These are phyloP conservation scores for Trichocomaceae sp. DNA, from an alignment of 2,329 filamentous ascomycete genomes.

Conservation along the genomic window DNA sequence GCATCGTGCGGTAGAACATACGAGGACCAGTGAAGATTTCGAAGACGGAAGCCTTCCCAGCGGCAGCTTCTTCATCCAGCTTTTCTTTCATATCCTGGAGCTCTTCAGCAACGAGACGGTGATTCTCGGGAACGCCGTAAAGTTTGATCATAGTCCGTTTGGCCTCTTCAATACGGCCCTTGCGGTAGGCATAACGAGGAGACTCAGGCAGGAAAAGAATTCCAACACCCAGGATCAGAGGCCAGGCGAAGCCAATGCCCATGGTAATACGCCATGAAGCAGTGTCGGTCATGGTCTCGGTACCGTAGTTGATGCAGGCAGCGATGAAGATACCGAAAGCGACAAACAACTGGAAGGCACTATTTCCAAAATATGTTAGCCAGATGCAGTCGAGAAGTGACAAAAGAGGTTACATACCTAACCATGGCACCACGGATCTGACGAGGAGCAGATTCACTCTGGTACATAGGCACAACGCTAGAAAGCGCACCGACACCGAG, in stretches of 20 bases:
- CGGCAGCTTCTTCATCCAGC: constrained; percentile 49
- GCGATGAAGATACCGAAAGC: constrained; percentile 46
- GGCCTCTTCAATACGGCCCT: constrained; percentile 47
- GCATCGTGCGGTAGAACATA: constrained; percentile 42
- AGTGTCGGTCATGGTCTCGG: constrained; percentile 37
- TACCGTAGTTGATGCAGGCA: constrained; percentile 45
- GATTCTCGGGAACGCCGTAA: constrained; percentile 51
- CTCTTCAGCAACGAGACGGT: constrained; percentile 50
- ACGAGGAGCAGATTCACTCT: constrained; percentile 41
- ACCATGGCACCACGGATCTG: constrained; percentile 45
- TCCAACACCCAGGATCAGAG: constrained; percentile 48
- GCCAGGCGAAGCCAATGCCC: constrained; percentile 54
- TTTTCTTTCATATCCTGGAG: constrained; percentile 54
- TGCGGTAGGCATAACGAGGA: constrained; percentile 53
- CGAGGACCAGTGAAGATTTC: constrained; percentile 43
- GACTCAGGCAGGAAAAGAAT: constrained; percentile 53
- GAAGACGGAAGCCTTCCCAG: constrained; percentile 35
- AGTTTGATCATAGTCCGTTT: constrained; percentile 48
- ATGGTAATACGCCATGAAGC: constrained; percentile 46
- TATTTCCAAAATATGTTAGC: constrained; percentile 12
- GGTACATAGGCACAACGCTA: constrained; percentile 44
- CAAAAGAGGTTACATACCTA: constrained; percentile 17
- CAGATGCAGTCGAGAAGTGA: not conserved
- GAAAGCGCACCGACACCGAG: constrained; percentile 44
- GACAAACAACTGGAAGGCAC: constrained; percentile 45